Base-by-base conservation (phyloP, 352 stramenopile species). In the Phytophthora uliginosa region DNA sequence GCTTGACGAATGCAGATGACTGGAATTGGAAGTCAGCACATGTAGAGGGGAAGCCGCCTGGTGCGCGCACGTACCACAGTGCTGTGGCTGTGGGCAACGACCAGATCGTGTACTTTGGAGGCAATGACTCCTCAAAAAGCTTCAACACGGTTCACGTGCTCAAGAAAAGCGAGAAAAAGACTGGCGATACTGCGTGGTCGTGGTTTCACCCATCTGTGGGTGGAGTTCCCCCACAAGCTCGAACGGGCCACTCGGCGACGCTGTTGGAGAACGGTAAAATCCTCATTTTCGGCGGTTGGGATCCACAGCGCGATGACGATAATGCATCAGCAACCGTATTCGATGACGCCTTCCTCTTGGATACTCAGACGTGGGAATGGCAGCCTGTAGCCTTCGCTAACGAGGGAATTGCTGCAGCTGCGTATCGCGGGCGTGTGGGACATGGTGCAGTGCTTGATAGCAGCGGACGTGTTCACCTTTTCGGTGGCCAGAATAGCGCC, bases 121-220 rank as follows among this genome's bases (percentile, higher is more conserved):
- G 95, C 24, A 99, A 99, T 72, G 92, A 98, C 77, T 88, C 89
- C 3, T 91, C 84, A 42, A 89, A 92, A 70, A 97, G 91, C 71
- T 99, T 98, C 71, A 93, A 98, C 74, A 87, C 82, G 28, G 92
- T 98, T 8, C 90, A 98, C 71, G 94, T 98, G 7, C 85, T 99
- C 60, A 88, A 97, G 61, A 91, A 87, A 51, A 73, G 69, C 24
- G 58, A 71, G 42, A 76, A 71, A 52, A 67, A 55, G 22, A 26
- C 28, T 4, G 62, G 51, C 45, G 77, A 69, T 42, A 55, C 38
- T 47, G 63, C 76, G 26, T 98, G 94, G 92, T 79, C 78, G 48
- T 99, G 96, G 96, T 92, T 91, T 63, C 84, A 98, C 52, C 95
- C 95, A 7, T 87, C 78, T 38, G 85, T 95, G 6, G 81, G 81